These are phyloP conservation scores for Saturnispora dispora DNA, from an alignment of 805 yeast species.

Conservation along the genomic window DNA sequence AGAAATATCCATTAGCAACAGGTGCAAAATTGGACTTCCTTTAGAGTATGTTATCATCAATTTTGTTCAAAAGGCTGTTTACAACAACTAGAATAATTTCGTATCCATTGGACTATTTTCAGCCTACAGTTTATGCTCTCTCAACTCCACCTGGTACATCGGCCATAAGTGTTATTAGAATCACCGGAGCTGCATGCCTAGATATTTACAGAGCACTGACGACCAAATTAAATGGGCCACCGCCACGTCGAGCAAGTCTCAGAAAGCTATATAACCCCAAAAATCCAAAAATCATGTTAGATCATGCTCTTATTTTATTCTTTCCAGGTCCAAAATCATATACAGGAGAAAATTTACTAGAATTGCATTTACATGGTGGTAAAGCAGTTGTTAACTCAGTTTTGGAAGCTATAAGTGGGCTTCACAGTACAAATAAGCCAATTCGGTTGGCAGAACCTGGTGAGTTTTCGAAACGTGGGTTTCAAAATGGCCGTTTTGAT, in stretches of 20 bases:
- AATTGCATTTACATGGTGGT: slow-evolving; percentile 92
- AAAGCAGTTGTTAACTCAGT: slow-evolving; percentile 71
- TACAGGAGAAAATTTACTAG: slow-evolving; percentile 88
- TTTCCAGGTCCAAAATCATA: slow-evolving; percentile 71
- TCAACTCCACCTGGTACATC: slow-evolving; percentile 77
- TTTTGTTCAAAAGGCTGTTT: neutral
- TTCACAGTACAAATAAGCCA: slow-evolving; percentile 39
- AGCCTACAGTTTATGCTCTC: slow-evolving; percentile 80
- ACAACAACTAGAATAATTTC: neutral
- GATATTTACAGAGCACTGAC: slow-evolving; percentile 42
- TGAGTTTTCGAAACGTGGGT: slow-evolving; percentile 83
- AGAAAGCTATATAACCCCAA: slow-evolving; percentile 37
- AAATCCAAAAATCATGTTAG: slow-evolving; percentile 38
- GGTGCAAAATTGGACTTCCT: neutral
- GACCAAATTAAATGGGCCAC: slow-evolving; percentile 28
- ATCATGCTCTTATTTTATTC: slow-evolving; percentile 64
- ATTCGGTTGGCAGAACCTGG: slow-evolving; percentile 88
- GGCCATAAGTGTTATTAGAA: slow-evolving; percentile 78
- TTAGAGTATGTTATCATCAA: neutral
- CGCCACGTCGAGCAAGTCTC: slow-evolving; percentile 47
- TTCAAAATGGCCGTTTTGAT: slow-evolving; percentile 74
- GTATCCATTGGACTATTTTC: neutral
- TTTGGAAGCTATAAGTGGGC: slow-evolving; percentile 44
- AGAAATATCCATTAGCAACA: neutral
- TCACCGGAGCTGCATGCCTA: slow-evolving; percentile 62